Percentiles rank a stretch among this genome's conserved stretches.
Evolutionary conservation across 768 basidiomycete genomes (phyloP).

Genomic region (Collybiopsis confluens): DNA sequence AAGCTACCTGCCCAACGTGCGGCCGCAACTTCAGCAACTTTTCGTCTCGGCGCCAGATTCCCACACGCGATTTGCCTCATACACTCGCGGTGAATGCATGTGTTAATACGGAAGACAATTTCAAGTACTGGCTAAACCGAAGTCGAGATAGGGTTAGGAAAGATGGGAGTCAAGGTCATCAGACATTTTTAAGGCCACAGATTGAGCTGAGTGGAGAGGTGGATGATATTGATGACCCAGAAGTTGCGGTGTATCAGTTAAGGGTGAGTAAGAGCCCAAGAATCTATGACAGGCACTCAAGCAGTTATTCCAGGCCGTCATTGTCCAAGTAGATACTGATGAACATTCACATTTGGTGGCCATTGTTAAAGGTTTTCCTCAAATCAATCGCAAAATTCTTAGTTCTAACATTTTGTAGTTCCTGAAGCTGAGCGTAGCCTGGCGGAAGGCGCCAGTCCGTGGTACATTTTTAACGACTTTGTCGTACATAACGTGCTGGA

Average conservation of each 20-base stretch:
- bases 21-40: conserved; percentile 69
- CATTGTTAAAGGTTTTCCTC: conserved; percentile 66
- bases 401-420: conserved; percentile 37
- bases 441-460: conserved; percentile 45
- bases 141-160: too few relatives aligned
- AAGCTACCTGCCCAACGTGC: conserved; percentile 81
- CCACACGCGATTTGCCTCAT: conserved; percentile 68
- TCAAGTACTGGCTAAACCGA: conserved; percentile 71
- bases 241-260: conserved; percentile 62
- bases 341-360: conserved; percentile 82
- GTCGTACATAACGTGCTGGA: conserved; percentile 80
- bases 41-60: conserved; percentile 61
- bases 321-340: conserved; percentile 76
- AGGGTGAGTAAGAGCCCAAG: conserved; percentile 42
- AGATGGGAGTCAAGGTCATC: conserved; percentile 25
- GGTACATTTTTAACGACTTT: conserved; percentile 98
- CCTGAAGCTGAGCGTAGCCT: conserved; percentile 55
- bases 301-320: conserved; percentile 53
- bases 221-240: conserved; percentile 52
- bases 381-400: neutral
- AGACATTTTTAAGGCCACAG: conserved; percentile 56
- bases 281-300: neutral
- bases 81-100: conserved; percentile 84
- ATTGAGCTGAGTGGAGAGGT: conserved; percentile 58
- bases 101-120: conserved; percentile 69